Evolutionary conservation across 106 monocot species (phyloP), one percentile per base, ranked within the genome.

Genomic region (Triglochin maritima): DNA sequence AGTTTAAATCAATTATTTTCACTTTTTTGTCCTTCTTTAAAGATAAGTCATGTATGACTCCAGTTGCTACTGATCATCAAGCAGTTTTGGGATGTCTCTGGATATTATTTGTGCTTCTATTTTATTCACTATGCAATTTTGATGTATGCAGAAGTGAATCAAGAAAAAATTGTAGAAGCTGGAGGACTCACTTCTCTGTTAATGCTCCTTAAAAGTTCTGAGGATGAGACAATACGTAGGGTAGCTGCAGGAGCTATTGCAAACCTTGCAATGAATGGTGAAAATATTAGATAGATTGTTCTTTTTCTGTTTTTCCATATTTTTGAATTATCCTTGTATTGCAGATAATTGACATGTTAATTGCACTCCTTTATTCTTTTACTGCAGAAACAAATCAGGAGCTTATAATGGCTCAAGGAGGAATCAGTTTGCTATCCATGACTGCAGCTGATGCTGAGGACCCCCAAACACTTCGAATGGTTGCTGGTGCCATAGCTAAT

Each of bases 251-350:
- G 96, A 64, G 96, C 96, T 68, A 86, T 98, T 72, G 96, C 96
- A 45, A 98, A 98, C 60, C 91, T 98, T 81, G 96, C 96, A 74
- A 91, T 91, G 96, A 91, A 91, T 73, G 90, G 96, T 98, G 86
- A 29, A 29, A 29, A 29, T 29, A 29, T 1, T 29, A 29, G 29
- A 29, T 29, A 29, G 29, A 29, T 29, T 29, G 29, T 29, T 1
- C 29, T 29, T 29, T 29, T 29, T 29, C 29, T 29, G 29, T 29
- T 29, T 29, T 29, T 29, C 29, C 29, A 29, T 29, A 29, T 0
- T 29, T 29, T 29, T 29, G 29, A 29, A 29, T 29, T 29, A 29
- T 29, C 29, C 0, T 29, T 29, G 29, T 29, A 29, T 29, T 29
- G 29, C 29, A 29, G 29, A 29, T 29, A 29, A 29, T 29, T 29